Conservation (phyloP, 257 asterid genomes). For the Solanum medicagineum region DNA sequence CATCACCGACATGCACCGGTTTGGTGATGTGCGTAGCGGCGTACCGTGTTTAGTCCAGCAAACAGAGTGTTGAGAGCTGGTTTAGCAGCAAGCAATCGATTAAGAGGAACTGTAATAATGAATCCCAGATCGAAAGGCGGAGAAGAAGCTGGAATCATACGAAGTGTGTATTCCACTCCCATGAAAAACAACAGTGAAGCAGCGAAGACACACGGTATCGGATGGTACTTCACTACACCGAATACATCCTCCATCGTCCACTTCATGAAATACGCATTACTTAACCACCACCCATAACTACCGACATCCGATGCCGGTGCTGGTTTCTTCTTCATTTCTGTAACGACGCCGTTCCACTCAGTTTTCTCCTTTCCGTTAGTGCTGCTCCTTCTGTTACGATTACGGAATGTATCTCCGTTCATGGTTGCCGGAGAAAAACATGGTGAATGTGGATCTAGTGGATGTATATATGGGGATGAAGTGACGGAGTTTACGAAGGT, state of each 20-base stretch:
- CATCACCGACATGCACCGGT: not conserved
- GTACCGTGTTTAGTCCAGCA: conserved; percentile 34
- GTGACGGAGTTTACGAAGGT: not conserved
- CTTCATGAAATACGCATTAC: conserved; percentile 13
- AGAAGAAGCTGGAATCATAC: conserved; percentile 23
- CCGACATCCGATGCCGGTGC: not conserved
- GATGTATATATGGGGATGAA: not conserved
- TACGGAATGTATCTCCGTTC: not conserved
- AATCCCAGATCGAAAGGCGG: conserved; percentile 37
- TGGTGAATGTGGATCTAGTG: not conserved
- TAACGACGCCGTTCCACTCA: not conserved
- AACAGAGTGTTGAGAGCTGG: conserved; percentile 24
- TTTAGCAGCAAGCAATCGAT: conserved; percentile 23
- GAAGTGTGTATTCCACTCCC: conserved; percentile 31
- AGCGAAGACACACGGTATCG: conserved; percentile 23
- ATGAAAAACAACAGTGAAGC: conserved; percentile 22
- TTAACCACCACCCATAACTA: not conserved
- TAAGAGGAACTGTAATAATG: conserved; percentile 13
- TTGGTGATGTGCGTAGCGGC: not conserved
- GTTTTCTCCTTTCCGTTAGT: not conserved
- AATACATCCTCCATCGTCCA: conserved; percentile 24
- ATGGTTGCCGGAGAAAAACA: not conserved
- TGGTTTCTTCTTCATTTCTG: not conserved
- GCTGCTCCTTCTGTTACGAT: not conserved
- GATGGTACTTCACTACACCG: conserved; percentile 17